Evolutionary conservation across 169 alveolate species (phyloP).

Genomic region (Eimeria mitis): DNA sequence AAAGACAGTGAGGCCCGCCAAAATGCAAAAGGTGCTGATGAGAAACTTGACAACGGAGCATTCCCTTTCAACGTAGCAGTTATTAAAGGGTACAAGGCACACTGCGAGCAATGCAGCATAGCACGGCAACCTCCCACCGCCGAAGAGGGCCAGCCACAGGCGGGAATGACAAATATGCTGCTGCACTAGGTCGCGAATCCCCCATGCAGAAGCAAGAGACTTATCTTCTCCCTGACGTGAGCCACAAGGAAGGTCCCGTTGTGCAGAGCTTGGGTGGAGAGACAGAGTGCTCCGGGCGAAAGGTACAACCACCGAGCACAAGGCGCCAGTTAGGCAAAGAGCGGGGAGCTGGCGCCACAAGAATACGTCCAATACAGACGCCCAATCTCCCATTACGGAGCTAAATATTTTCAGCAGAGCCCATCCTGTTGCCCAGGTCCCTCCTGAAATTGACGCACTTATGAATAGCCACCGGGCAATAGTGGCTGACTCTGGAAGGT

Average conservation of each 20-base stretch:
- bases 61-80: constrained; percentile 54
- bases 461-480: constrained; percentile 36
- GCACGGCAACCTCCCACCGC: constrained; percentile 28
- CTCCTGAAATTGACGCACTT: constrained; percentile 28
- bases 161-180: constrained; percentile 19
- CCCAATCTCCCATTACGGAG: background rate
- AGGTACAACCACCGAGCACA: constrained; percentile 53
- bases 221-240: background rate
- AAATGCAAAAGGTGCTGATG: constrained; percentile 15
- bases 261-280: background rate
- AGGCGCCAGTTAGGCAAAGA: constrained; percentile 44
- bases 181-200: background rate
- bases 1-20: constrained; percentile 27
- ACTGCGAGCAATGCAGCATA: constrained; percentile 18
- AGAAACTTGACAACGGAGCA: constrained; percentile 53
- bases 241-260: background rate
- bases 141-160: constrained; percentile 16
- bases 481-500: constrained; percentile 21
- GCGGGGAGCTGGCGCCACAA: constrained; percentile 63
- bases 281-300: constrained; percentile 14
- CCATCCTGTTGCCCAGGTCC: constrained; percentile 34
- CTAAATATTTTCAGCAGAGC: background rate
- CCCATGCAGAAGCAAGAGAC: background rate
- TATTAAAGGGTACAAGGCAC: constrained; percentile 54
- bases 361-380: constrained; percentile 17